A percentile compares a stretch with the other conserved stretches of the same genome.
Evolutionary conservation across 345 rosid genomes (phyloP).

Genomic region (Cardamine occulta): DNA sequence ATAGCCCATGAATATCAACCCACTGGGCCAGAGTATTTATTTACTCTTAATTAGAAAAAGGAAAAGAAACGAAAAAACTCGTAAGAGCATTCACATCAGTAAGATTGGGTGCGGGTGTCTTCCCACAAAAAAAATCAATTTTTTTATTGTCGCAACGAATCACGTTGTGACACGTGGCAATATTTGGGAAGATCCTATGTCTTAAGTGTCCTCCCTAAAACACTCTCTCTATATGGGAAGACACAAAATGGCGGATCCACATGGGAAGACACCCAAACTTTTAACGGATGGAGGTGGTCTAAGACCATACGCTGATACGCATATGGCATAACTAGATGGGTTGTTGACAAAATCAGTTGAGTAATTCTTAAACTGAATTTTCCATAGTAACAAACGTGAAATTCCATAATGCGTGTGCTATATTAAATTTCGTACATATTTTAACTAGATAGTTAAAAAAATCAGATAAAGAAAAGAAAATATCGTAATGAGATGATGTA

Average conservation of each 20-base stretch:
- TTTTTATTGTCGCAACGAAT: too few relatives aligned
- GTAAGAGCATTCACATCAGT: too few relatives aligned
- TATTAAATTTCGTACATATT: neutral
- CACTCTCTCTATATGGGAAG: too few relatives aligned
- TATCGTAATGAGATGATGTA: neutral
- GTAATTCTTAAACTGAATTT: neutral
- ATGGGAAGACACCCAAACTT: too few relatives aligned
- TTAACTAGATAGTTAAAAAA: neutral
- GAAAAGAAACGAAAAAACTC: neutral
- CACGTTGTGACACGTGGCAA: too few relatives aligned
- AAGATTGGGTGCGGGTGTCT: too few relatives aligned
- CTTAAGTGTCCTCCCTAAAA: too few relatives aligned
- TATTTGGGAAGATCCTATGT: too few relatives aligned
- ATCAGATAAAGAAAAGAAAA: neutral
- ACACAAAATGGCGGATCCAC: too few relatives aligned
- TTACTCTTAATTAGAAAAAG: too few relatives aligned
- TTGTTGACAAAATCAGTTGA: neutral
- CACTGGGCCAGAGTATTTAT: neutral
- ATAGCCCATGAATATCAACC: neutral
- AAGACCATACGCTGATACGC: neutral
- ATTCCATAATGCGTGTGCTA: neutral
- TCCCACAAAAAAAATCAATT: too few relatives aligned
- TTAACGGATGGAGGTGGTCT: too few relatives aligned
- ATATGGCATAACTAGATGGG: neutral
- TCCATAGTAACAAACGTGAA: neutral